Evolutionary conservation across 169 alveolate species (phyloP).

Genomic region (Amoebophrya sp.): DNA sequence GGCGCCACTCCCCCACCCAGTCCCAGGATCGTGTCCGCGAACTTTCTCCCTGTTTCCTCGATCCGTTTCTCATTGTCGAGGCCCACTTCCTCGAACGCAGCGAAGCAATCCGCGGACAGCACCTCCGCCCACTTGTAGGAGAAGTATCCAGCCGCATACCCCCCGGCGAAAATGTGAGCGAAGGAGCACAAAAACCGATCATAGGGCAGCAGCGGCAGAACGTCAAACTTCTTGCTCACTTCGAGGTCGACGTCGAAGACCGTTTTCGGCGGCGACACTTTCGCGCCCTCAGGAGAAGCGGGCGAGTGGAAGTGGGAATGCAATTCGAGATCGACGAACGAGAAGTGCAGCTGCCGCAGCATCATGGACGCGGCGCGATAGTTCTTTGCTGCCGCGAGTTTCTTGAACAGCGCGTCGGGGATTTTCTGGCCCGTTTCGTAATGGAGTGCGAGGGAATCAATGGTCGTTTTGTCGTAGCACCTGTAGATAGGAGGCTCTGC

Average conservation of each 20-base stretch:
- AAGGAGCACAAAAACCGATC: constrained; percentile 11
- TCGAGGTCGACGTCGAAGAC: not conserved
- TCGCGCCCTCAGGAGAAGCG: too few species aligned
- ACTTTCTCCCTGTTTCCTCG: not conserved
- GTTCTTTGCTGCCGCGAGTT: not conserved
- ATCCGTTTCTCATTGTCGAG: not conserved
- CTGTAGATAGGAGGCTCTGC: too few species aligned
- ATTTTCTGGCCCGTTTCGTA: not conserved
- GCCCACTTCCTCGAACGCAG: not conserved
- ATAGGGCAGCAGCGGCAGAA: not conserved
- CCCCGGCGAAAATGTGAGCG: constrained; percentile 20
- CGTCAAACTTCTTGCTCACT: not conserved
- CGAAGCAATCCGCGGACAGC: constrained; percentile 19
- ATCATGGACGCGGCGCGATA: not conserved
- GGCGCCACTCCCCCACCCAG: not conserved
- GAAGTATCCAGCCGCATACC: constrained; percentile 23
- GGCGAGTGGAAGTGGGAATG: not conserved
- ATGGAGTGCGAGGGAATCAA: not conserved
- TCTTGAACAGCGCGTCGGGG: not conserved
- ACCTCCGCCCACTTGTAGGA: constrained; percentile 26
- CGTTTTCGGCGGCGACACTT: too few species aligned
- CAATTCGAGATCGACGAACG: not conserved
- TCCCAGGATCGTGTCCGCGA: not conserved
- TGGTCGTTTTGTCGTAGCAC: not conserved
- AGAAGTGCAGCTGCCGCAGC: not conserved